Percentiles rank a stretch among this genome's conserved stretches.
These are phyloP conservation scores for Starmerella kuoi DNA, from an alignment of 805 yeast species.

Conservation along the genomic window DNA sequence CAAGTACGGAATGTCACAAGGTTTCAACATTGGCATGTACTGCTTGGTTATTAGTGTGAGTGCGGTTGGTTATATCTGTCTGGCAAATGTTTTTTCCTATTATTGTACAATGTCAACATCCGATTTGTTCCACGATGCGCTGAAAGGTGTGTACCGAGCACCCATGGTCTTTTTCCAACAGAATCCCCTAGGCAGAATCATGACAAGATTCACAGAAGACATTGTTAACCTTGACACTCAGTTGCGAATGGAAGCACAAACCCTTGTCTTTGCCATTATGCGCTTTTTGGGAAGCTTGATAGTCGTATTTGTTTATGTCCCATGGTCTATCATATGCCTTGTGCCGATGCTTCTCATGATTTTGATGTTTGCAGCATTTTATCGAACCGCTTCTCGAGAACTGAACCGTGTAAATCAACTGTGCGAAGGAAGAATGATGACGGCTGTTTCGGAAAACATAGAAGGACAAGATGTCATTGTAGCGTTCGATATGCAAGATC, in stretches of 20 bases:
- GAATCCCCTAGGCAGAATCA: constrained; percentile 73
- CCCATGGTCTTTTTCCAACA: constrained; percentile 74
- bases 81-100: constrained; percentile 8
- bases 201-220: constrained; percentile 77
- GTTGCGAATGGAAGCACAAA: constrained; percentile 30
- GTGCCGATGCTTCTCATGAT: constrained; percentile 40
- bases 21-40: constrained; percentile 55
- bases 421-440: constrained; percentile 53
- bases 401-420: constrained; percentile 59
- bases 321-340: constrained; percentile 51
- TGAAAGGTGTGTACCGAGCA: constrained; percentile 48
- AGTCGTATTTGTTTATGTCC: constrained; percentile 53
- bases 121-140: constrained; percentile 45
- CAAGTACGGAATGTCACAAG: constrained; percentile 37
- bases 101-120: constrained; percentile 45
- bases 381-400: constrained; percentile 61
- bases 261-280: constrained; percentile 36
- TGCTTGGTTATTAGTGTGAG: constrained; percentile 6
- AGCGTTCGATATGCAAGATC: constrained; percentile 37
- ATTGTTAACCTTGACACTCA: constrained; percentile 72
- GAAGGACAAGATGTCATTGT: constrained; percentile 53
- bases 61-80: neutral
- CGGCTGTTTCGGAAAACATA: constrained; percentile 53
- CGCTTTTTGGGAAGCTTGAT: constrained; percentile 47
- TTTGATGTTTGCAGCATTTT: constrained; percentile 31